Conservation (phyloP, 305 asterid genomes). For the Galium porrigens region DNA sequence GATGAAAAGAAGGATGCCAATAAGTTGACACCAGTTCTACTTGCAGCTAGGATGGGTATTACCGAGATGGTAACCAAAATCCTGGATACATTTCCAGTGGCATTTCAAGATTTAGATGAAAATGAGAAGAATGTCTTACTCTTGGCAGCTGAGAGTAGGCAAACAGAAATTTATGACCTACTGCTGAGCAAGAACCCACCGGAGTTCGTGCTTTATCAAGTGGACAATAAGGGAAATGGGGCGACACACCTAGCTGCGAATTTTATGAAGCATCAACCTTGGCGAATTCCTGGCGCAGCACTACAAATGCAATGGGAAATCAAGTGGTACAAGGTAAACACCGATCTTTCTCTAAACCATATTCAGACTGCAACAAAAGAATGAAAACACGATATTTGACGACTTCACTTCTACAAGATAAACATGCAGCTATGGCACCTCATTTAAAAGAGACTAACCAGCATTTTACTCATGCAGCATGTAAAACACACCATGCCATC, state of each 20-base stretch:
- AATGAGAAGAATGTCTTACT: slow-evolving; percentile 34
- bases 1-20: neutral
- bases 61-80: slow-evolving; percentile 35
- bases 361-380: neutral
- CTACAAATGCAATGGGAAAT: slow-evolving; percentile 41
- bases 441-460: neutral
- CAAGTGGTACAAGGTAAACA: slow-evolving; percentile 42
- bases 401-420: neutral
- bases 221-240: slow-evolving; percentile 28
- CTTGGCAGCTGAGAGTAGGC: slow-evolving; percentile 36
- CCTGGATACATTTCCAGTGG: slow-evolving; percentile 22
- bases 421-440: neutral
- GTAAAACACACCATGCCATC: slow-evolving; percentile 27
- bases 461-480: slow-evolving; percentile 23
- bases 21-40: slow-evolving; percentile 27
- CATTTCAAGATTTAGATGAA: slow-evolving; percentile 37
- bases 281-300: slow-evolving; percentile 42
- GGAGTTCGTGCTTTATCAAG: slow-evolving; percentile 23
- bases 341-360: neutral
- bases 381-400: neutral
- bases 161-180: slow-evolving; percentile 20
- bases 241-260: slow-evolving; percentile 35
- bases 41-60: slow-evolving; percentile 44
- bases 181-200: slow-evolving; percentile 20
- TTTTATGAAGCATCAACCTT: slow-evolving; percentile 20